Percentiles rank a stretch among this genome's conserved stretches.
Conservation (phyloP, 352 stramenopile genomes). For the Phytophthora lateralis region DNA sequence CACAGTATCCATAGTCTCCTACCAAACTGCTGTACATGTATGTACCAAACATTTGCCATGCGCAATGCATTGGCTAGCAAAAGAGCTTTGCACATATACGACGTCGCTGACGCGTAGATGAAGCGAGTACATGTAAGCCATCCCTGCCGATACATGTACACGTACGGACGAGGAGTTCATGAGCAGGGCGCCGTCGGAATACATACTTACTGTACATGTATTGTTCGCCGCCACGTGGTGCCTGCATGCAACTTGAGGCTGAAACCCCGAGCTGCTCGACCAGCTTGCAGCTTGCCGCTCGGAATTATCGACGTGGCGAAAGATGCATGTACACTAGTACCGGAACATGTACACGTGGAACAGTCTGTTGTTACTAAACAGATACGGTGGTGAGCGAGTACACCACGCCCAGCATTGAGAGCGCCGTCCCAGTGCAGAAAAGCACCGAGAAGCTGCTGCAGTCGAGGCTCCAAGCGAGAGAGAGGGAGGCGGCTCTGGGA, state of each 20-base stretch:
- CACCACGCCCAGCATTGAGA: constrained; percentile 2
- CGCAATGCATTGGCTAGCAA: neutral
- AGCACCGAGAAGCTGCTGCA: constrained; percentile 15
- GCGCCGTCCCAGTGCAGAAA: constrained; percentile 16
- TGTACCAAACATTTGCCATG: neutral
- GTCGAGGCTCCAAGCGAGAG: neutral
- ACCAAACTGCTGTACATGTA: neutral
- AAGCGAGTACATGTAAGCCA: constrained; percentile 1
- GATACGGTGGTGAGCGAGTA: constrained; percentile 6
- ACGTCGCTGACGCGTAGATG: neutral
- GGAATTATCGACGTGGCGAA: constrained; percentile 33
- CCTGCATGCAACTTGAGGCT: constrained; percentile 6
- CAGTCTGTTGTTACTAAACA: no score
- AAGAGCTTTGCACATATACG: neutral
- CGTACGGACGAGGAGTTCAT: constrained; percentile 4
- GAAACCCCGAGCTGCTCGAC: constrained; percentile 1
- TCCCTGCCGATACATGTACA: neutral
- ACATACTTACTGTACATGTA: no score
- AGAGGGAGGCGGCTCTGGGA: neutral
- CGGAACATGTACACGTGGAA: no score
- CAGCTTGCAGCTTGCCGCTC: constrained; percentile 5
- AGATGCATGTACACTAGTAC: constrained; percentile 25
- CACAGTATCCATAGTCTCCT: no score
- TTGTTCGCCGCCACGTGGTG: constrained; percentile 16
- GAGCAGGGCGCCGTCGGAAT: constrained; percentile 16